Base-by-base conservation (phyloP, 75 land plant genomes). In the Pinus tabuliformis region DNA sequence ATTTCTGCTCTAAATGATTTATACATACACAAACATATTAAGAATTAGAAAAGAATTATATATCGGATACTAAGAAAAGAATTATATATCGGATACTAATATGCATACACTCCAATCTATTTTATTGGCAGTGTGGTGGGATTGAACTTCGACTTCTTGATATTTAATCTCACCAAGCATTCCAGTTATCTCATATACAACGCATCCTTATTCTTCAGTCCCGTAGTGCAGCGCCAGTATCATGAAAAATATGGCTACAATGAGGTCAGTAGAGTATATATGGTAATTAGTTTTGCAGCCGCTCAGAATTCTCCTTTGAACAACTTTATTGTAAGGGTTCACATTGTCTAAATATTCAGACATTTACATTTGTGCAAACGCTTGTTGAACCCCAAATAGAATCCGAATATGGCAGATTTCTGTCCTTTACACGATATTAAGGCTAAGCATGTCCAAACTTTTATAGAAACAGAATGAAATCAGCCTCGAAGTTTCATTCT, bases 111-210 rank as follows among this genome's bases (percentile, higher is more conserved):
- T 75, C 26, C 62, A 62, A 36, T 79, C 37, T 77, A 5, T 57
- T 66, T 18, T 18, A 16, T 36, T 37, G 74, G 73, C 64, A 96
- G 97, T 78, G 99, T 96, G 63, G 92, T 94, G 42, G 99, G 99
- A 62, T 73, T 96, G 84, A 95, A 90, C 74, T 96, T 96, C 54
- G 99, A 96, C 80, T 96, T 96, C 76, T 79, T 94, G 86, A 77
- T 94, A 70, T 76, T 96, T 76, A 96, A 96, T 74, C 68, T 96
- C 85, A 96, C 98, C 22, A 96, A 96, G 84, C 99, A 96, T 81
- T 79, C 95, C 0, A 89, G 97, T 33, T 96, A 96, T 68, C 80
- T 96, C 72, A 87, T 96, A 28, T 96, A 96, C 89, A 96, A 96
- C 74, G 93, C 91, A 13, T 59, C 82, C 9, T 78, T 96, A 9